Percentiles rank a stretch among this genome's conserved stretches.
Conservation (phyloP, 2,329 filamentous ascomycete genomes). For the Pezicula carpinea region DNA sequence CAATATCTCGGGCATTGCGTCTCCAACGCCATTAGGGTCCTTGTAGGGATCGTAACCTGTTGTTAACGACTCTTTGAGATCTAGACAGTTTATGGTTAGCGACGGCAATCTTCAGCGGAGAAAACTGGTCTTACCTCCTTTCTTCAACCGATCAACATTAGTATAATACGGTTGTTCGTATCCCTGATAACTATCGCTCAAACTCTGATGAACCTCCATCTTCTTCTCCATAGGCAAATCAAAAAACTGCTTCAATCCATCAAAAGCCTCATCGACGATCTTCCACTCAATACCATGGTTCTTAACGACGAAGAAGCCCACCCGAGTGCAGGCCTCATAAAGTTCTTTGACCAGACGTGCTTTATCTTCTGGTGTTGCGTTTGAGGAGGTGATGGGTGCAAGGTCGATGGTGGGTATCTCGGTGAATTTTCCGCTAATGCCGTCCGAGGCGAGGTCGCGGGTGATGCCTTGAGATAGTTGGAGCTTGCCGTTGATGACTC, state of each 20-base stretch:
- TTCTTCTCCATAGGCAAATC: slow-evolving; percentile 19
- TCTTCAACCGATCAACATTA: slow-evolving; percentile 7
- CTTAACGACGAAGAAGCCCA: slow-evolving; percentile 38
- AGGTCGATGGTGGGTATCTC: no score
- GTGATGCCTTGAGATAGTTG: no score
- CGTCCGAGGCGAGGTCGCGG: no score
- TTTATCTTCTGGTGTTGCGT: background rate
- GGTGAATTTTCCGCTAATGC: no score
- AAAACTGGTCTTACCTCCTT: slow-evolving; percentile 32
- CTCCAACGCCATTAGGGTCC: slow-evolving; percentile 30
- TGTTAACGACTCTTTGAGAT: slow-evolving; percentile 36
- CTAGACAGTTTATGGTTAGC: slow-evolving; percentile 32
- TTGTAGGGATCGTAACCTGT: slow-evolving; percentile 37
- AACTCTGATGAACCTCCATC: slow-evolving; percentile 30
- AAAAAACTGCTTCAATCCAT: slow-evolving; percentile 12
- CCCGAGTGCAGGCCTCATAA: background rate
- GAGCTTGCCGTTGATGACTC: no score
- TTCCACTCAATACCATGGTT: slow-evolving; percentile 33
- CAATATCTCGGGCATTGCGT: slow-evolving; percentile 50
- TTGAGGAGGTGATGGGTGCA: background rate
- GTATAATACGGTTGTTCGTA: slow-evolving; percentile 37
- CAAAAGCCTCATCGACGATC: slow-evolving; percentile 9
- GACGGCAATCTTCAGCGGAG: background rate
- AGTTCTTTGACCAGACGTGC: background rate
- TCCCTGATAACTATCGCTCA: slow-evolving; percentile 28